A percentile compares a stretch with the other conserved stretches of the same genome.
phyloP scores from a whole-genome alignment of 176 grass and related monocot species.

The Carex pumila region DNA sequence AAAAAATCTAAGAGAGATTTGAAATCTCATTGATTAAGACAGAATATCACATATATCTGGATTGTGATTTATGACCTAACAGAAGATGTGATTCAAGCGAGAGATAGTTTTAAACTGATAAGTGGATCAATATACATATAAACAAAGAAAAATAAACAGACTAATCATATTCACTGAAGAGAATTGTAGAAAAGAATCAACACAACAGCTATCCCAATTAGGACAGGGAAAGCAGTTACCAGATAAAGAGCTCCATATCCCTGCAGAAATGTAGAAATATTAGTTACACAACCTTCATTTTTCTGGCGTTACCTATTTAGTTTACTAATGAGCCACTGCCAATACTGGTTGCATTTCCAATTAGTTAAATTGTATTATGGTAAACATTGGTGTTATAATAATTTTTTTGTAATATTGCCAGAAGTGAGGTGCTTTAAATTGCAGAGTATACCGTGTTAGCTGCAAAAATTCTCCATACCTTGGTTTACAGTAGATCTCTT shows the following conservation, averaged over 20 bases:
- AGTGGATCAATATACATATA: constrained; percentile 9
- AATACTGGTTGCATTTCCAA: not conserved
- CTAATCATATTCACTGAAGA: constrained; percentile 50
- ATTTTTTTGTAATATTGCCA: not conserved
- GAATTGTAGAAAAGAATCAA: constrained; percentile 96
- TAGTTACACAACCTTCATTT: not conserved
- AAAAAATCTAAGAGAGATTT: not conserved
- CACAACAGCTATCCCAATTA: constrained; percentile 79
- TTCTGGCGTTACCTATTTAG: not conserved
- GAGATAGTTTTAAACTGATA: not conserved
- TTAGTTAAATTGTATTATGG: not conserved
- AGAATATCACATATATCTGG: not conserved
- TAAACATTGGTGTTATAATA: not conserved
- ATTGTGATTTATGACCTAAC: not conserved
- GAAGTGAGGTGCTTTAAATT: not conserved
- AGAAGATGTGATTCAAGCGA: not conserved
- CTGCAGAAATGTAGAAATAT: constrained; percentile 37
- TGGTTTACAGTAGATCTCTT: no score
- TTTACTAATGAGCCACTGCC: not conserved
- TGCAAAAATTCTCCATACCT: not conserved
- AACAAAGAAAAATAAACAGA: not conserved
- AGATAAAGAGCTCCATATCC: constrained; percentile 92
- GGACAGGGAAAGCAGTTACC: constrained; percentile 66
- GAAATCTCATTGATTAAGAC: not conserved
- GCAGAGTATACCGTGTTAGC: not conserved